These are phyloP conservation scores for Irineochytrium annulatum DNA, from an alignment of 192 early-diverging fungal genomes.

Conservation along the genomic window DNA sequence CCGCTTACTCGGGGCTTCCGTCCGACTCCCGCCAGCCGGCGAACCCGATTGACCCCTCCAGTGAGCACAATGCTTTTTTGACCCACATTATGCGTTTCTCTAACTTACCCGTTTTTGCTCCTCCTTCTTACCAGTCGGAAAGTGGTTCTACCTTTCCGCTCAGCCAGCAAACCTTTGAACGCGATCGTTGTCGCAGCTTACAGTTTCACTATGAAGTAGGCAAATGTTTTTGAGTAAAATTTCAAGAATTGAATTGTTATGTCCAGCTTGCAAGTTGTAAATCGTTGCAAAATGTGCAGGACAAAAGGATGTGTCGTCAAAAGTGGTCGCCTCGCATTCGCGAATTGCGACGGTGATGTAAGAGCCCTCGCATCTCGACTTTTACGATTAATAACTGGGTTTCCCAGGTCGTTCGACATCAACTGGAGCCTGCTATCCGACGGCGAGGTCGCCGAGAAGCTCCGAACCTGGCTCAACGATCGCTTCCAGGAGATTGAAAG, in stretches of 20 bases:
- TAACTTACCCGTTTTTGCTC: slow-evolving; percentile 19
- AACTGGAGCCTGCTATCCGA: slow-evolving; percentile 47
- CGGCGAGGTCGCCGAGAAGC: slow-evolving; percentile 31
- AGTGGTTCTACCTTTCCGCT: slow-evolving; percentile 98
- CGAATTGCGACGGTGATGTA: too few species aligned
- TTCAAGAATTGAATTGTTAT: too few species aligned
- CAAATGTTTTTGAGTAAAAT: too few species aligned
- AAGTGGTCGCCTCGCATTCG: too few species aligned
- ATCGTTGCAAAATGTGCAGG: too few species aligned
- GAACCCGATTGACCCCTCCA: slow-evolving; percentile 73
- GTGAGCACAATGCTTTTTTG: slow-evolving; percentile 31
- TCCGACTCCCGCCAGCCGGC: slow-evolving; percentile 42
- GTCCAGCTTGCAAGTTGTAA: too few species aligned
- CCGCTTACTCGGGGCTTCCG: slow-evolving; percentile 56
- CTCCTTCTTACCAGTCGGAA: slow-evolving; percentile 61
- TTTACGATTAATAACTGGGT: too few species aligned
- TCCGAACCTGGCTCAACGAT: slow-evolving; percentile 47
- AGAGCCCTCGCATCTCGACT: too few species aligned
- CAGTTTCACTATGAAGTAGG: slow-evolving; percentile 1
- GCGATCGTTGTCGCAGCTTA: not conserved
- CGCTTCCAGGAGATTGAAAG: slow-evolving; percentile 42
- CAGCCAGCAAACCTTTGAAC: slow-evolving; percentile 41
- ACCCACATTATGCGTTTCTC: not conserved
- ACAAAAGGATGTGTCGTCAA: too few species aligned
- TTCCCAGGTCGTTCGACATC: slow-evolving; percentile 54